These are phyloP conservation scores for Nemania sp. DNA, from an alignment of 2,329 filamentous ascomycete genomes.

Conservation along the genomic window DNA sequence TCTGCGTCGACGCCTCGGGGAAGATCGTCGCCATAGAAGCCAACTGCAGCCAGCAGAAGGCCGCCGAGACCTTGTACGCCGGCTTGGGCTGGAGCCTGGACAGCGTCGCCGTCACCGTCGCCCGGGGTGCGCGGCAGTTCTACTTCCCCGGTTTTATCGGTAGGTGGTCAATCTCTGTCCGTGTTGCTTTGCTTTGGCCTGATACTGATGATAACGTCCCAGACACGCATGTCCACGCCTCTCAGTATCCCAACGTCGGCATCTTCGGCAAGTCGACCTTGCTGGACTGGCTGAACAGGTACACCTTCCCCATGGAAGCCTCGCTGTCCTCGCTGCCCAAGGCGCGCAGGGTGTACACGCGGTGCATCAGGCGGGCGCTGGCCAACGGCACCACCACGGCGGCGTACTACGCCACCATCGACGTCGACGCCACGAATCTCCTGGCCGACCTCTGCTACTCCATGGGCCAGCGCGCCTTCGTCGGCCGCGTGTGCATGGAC, in stretches of 20 bases:
- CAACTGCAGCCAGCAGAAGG: slow-evolving; percentile 41
- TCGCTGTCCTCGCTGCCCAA: slow-evolving; percentile 67
- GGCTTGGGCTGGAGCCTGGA: slow-evolving; percentile 50
- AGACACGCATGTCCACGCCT: slow-evolving; percentile 96
- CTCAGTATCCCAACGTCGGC: slow-evolving; percentile 92
- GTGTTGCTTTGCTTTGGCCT: slow-evolving; percentile 29
- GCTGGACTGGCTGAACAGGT: slow-evolving; percentile 89
- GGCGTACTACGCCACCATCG: slow-evolving; percentile 91
- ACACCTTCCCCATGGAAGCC: slow-evolving; percentile 92
- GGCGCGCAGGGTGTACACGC: slow-evolving; percentile 74
- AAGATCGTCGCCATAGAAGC: slow-evolving; percentile 55
- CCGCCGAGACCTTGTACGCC: slow-evolving; percentile 43
- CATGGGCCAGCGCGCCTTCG: slow-evolving; percentile 83
- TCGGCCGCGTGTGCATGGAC: slow-evolving; percentile 97
- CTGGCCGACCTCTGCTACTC: slow-evolving; percentile 81
- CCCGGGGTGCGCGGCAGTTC: slow-evolving; percentile 60
- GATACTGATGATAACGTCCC: neutral
- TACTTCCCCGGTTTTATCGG: slow-evolving; percentile 86
- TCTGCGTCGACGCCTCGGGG: slow-evolving; percentile 56
- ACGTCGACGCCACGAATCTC: slow-evolving; percentile 87
- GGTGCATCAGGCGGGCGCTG: slow-evolving; percentile 78
- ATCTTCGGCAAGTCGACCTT: slow-evolving; percentile 94
- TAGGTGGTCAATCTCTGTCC: slow-evolving; percentile 42
- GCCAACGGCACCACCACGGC: slow-evolving; percentile 91
- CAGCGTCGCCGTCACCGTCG: slow-evolving; percentile 45